phyloP scores from a whole-genome alignment of 176 grass and related monocot species.

The Lolium multiflorum region DNA sequence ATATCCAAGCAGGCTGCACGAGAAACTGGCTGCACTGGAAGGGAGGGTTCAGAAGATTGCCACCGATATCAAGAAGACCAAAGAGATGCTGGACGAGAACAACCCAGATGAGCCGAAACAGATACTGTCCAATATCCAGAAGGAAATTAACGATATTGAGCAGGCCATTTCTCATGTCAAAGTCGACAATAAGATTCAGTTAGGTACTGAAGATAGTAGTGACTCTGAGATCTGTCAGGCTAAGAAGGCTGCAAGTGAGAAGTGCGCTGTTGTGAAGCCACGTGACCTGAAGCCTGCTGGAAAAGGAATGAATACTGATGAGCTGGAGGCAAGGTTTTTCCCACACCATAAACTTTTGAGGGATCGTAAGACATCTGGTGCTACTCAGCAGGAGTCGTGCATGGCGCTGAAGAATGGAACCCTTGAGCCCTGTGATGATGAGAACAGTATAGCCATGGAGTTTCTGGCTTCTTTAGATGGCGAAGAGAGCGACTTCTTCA shows the following conservation, averaged over 20 bases:
- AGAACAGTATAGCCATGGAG: conserved; percentile 75
- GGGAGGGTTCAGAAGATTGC: conserved; percentile 96
- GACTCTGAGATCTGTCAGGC: conserved; percentile 38
- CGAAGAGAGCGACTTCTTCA: conserved; percentile 55
- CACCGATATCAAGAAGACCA: conserved; percentile 90
- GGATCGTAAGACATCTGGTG: conserved; percentile 45
- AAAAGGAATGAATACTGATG: conserved; percentile 76
- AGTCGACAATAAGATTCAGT: conserved; percentile 56
- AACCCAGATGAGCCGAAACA: conserved; percentile 91
- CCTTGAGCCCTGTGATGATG: conserved; percentile 36
- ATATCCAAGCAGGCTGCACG: conserved; percentile 85
- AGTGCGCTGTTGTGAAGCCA: conserved; percentile 36
- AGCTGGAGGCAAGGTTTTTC: conserved; percentile 90
- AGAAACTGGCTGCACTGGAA: conserved; percentile 83
- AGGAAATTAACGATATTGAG: conserved; percentile 83
- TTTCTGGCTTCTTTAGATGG: conserved; percentile 89
- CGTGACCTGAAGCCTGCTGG: conserved; percentile 36
- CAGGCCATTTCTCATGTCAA: conserved; percentile 83
- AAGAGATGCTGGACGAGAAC: conserved; percentile 85
- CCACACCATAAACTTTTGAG: conserved; percentile 90
- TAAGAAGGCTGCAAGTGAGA: conserved; percentile 27
- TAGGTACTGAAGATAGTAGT: conserved; percentile 50
- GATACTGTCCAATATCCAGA: conserved; percentile 93
- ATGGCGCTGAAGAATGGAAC: conserved; percentile 18
- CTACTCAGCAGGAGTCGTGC: conserved; percentile 42